These are phyloP conservation scores for Apophysomyces sp. DNA, from an alignment of 371 early-diverging fungal species.

Conservation along the genomic window DNA sequence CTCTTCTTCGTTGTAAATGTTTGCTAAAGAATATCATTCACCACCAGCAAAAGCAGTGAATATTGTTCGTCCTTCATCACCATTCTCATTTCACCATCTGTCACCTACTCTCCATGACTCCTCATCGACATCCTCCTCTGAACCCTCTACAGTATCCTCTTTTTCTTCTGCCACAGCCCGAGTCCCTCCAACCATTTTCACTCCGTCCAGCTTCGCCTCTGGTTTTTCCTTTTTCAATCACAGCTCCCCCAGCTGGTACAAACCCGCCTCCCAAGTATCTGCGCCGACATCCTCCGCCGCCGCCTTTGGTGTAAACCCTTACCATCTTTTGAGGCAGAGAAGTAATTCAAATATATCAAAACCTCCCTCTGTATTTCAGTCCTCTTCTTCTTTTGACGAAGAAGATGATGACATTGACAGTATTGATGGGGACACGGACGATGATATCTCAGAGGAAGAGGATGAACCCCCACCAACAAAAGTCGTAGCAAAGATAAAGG, in stretches of 20 bases:
- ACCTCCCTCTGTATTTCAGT: neutral
- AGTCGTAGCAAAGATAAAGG: constrained; percentile 31
- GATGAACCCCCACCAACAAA: constrained; percentile 11
- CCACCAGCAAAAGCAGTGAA: constrained; percentile 4
- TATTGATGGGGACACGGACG: constrained; percentile 21
- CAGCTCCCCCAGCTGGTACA: constrained; percentile 1
- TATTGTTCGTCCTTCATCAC: constrained; percentile 1
- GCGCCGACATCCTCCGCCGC: neutral
- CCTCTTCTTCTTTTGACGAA: neutral
- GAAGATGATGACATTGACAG: constrained; percentile 17
- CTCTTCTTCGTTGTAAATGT: constrained; percentile 1
- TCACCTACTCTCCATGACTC: neutral
- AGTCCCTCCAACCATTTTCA: neutral
- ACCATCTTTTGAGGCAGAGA: neutral
- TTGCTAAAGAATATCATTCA: neutral
- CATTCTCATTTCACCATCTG: neutral
- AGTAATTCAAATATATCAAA: neutral
- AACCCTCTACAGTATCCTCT: neutral
- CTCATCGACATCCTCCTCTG: neutral
- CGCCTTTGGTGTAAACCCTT: neutral
- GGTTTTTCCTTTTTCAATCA: constrained; percentile 1
- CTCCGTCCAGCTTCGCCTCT: neutral
- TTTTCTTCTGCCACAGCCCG: neutral
- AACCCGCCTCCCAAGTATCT: constrained; percentile 3
- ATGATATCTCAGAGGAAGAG: constrained; percentile 5